Evolutionary conservation across 805 yeast genomes (phyloP).

Genomic region (Myxozyma neglecta): DNA sequence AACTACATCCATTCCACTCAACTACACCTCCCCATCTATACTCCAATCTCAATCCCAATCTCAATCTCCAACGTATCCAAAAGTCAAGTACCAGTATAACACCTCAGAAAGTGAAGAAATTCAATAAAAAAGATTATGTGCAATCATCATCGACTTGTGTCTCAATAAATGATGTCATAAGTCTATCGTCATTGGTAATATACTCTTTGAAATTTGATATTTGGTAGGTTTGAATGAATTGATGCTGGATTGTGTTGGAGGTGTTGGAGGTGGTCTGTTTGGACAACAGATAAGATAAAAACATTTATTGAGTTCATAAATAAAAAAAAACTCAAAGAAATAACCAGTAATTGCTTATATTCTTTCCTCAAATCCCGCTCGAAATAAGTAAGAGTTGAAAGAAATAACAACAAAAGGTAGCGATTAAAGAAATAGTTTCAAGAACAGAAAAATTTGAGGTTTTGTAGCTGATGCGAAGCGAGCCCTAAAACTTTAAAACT

Average conservation of each 20-base stretch:
- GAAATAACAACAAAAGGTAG: too few relatives aligned
- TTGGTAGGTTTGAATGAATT: neutral
- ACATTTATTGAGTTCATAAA: neutral
- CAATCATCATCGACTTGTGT: conserved; percentile 7
- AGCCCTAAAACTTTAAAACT: too few relatives aligned
- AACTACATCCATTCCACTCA: neutral
- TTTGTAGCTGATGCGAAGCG: too few relatives aligned
- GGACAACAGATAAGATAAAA: neutral
- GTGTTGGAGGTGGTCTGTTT: neutral
- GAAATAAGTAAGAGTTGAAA: too few relatives aligned
- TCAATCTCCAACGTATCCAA: too few relatives aligned
- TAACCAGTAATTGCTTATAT: too few relatives aligned
- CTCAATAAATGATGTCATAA: conserved; percentile 16
- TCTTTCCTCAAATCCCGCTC: too few relatives aligned
- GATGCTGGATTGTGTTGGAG: neutral
- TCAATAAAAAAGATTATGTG: conserved; percentile 5
- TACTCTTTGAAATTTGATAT: neutral
- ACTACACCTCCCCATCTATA: too few relatives aligned
- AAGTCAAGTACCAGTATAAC: neutral
- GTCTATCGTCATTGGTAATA: conserved; percentile 18
- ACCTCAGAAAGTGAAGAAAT: conserved; percentile 31
- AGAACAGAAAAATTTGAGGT: too few relatives aligned
- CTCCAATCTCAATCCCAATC: too few relatives aligned
- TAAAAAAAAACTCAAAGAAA: neutral
- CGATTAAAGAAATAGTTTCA: too few relatives aligned